phyloP scores from a whole-genome alignment of 2,329 filamentous ascomycete genomes.

The Fusarium sp. region DNA sequence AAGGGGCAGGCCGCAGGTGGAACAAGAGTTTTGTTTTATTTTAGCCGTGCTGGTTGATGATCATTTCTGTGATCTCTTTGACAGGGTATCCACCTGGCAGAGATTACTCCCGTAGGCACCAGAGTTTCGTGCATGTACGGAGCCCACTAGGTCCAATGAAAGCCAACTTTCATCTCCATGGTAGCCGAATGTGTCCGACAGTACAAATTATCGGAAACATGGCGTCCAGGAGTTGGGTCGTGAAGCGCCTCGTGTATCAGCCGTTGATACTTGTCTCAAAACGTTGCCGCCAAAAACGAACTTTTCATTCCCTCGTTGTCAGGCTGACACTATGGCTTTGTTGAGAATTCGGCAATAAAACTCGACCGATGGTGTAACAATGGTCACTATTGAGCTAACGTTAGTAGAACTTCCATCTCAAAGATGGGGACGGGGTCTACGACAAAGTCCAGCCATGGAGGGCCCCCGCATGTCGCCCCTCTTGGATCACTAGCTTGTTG shows the following conservation, averaged over 20 bases:
- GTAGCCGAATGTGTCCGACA: constrained; percentile 21
- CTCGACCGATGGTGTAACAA: constrained; percentile 29
- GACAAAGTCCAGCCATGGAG: constrained; percentile 40
- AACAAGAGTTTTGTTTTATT: constrained; percentile 29
- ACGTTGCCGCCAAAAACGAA: constrained; percentile 21
- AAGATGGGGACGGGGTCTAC: constrained; percentile 39
- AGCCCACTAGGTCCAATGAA: constrained; percentile 15
- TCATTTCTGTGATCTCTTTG: constrained; percentile 31
- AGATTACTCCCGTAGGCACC: constrained; percentile 30
- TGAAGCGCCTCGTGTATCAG: constrained; percentile 41
- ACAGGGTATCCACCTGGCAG: constrained; percentile 26
- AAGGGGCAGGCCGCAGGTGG: constrained; percentile 39
- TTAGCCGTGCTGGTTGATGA: constrained; percentile 23
- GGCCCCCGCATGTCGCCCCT: constrained; percentile 18
- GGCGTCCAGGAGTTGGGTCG: constrained; percentile 13
- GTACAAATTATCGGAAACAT: constrained; percentile 18
- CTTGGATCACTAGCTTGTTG: constrained; percentile 29
- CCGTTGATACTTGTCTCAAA: constrained; percentile 20
- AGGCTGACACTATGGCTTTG: constrained; percentile 1
- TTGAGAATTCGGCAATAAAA: constrained; percentile 9
- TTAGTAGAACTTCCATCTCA: constrained; percentile 23
- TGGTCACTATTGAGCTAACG: constrained; percentile 12
- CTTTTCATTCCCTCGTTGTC: neutral
- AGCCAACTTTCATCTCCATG: constrained; percentile 18
- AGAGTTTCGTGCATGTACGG: constrained; percentile 37